Conservation (phyloP, 192 early-diverging fungal genomes). For the Podochytrium sp. region DNA sequence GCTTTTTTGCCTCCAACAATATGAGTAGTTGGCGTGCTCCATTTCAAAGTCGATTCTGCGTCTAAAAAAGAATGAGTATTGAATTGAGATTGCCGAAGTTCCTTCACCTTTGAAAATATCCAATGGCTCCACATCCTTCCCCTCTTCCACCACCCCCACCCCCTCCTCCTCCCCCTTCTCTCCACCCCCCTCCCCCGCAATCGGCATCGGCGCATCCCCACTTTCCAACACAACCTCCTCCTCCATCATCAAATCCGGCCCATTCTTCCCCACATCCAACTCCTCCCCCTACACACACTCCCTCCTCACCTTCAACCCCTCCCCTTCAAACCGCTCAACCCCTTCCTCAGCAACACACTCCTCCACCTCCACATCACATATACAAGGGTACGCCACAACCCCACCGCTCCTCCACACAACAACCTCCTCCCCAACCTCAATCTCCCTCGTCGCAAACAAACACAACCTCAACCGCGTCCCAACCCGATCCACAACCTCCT, state of each 20-base stretch:
- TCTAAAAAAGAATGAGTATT: slow-evolving; percentile 1
- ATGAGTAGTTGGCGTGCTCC: neutral
- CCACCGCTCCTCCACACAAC: slow-evolving; percentile 28
- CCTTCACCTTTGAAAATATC: neutral
- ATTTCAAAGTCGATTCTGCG: neutral
- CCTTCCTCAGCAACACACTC: slow-evolving; percentile 19
- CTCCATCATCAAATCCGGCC: neutral
- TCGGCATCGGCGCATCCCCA: neutral
- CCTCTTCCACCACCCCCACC: neutral
- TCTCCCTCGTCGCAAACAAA: slow-evolving; percentile 37
- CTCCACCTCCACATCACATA: slow-evolving; percentile 30
- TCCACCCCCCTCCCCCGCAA: neutral
- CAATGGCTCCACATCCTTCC: neutral
- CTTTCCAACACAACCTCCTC: neutral
- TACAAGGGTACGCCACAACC: slow-evolving; percentile 38
- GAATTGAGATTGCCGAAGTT: neutral
- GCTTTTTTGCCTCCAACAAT: slow-evolving; percentile 6
- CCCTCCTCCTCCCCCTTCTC: neutral
- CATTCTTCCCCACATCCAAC: neutral
- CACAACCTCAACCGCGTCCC: slow-evolving; percentile 28
- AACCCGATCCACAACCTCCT: neutral
- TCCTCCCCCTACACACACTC: neutral
- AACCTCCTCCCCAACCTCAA: slow-evolving; percentile 40
- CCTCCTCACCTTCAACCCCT: neutral
- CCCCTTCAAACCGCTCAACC: neutral